Conservation (phyloP, 106 monocot genomes). For the Dioscorea zingiberensis region DNA sequence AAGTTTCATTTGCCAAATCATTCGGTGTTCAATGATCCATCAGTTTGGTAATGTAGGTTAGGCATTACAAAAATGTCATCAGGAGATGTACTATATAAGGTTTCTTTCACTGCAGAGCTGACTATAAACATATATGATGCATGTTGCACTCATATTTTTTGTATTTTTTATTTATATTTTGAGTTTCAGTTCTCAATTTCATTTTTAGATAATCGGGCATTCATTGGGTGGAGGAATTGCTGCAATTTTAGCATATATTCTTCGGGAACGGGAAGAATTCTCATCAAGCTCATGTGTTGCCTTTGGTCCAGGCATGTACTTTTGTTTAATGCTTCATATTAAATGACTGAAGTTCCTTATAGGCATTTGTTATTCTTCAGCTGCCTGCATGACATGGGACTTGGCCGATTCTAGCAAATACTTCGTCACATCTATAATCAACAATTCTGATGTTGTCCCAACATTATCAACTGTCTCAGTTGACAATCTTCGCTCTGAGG, state of each 20-base stretch:
- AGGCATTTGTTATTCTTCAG: constrained; percentile 12
- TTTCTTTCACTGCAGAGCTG: neutral
- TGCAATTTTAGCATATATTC: constrained; percentile 55
- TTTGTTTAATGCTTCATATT: neutral
- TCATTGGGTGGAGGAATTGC: constrained; percentile 64
- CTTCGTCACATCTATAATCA: constrained; percentile 44
- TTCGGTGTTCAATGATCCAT: neutral
- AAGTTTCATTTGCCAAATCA: neutral
- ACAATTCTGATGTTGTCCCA: constrained; percentile 47
- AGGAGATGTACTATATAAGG: neutral
- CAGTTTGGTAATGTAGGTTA: too few relatives aligned
- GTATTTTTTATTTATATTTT: neutral
- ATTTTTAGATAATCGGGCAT: constrained; percentile 48
- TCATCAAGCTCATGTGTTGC: constrained; percentile 52
- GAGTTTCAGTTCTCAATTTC: neutral
- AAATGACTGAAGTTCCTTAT: neutral
- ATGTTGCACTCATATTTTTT: neutral
- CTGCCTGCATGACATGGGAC: constrained; percentile 70
- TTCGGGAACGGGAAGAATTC: constrained; percentile 46
- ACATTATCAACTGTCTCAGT: constrained; percentile 36
- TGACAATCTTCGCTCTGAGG: constrained; percentile 44
- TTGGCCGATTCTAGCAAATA: constrained; percentile 51
- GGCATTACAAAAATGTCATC: too few relatives aligned
- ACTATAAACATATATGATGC: neutral
- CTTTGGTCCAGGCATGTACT: constrained; percentile 52